A percentile compares a stretch with the other conserved stretches of the same genome.
Conservation (phyloP, 805 yeast genomes). For the Kluyveromyces nonfermentans region DNA sequence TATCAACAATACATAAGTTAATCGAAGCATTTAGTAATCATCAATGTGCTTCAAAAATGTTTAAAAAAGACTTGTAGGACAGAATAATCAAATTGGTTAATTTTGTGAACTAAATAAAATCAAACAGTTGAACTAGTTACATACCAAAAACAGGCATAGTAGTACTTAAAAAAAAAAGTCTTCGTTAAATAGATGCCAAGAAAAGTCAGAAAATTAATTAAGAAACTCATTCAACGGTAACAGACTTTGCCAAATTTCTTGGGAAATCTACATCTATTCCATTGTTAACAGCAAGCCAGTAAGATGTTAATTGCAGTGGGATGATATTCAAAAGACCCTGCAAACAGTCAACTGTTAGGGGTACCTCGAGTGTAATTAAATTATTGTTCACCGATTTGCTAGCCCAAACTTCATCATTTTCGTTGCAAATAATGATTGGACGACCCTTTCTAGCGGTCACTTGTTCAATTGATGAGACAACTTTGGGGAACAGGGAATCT, state of each 20-base stretch:
- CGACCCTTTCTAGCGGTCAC: conserved; percentile 96
- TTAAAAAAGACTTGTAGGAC: not conserved
- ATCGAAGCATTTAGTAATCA: not conserved
- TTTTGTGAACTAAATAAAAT: not conserved
- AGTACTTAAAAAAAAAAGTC: not conserved
- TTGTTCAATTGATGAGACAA: conserved; percentile 90
- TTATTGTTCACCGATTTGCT: conserved; percentile 32
- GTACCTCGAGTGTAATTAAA: conserved; percentile 76
- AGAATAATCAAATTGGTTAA: not conserved
- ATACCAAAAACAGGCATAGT: not conserved
- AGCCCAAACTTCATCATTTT: conserved; percentile 57
- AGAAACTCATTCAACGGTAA: conserved; percentile 71
- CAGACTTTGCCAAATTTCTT: conserved; percentile 95
- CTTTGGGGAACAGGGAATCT: conserved; percentile 93
- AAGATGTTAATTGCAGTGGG: conserved; percentile 91
- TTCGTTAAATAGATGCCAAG: not conserved
- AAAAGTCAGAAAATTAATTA: not conserved
- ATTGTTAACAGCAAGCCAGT: conserved; percentile 91
- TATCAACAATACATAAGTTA: no score
- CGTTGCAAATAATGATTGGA: conserved; percentile 88
- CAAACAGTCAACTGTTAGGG: conserved; percentile 91
- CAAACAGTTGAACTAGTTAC: not conserved
- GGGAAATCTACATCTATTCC: conserved; percentile 98
- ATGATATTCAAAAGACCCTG: conserved; percentile 93
- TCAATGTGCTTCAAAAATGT: not conserved